Evolutionary conservation across 2,329 filamentous ascomycete species (phyloP).

Genomic region (Tolypocladium pustulatum): DNA sequence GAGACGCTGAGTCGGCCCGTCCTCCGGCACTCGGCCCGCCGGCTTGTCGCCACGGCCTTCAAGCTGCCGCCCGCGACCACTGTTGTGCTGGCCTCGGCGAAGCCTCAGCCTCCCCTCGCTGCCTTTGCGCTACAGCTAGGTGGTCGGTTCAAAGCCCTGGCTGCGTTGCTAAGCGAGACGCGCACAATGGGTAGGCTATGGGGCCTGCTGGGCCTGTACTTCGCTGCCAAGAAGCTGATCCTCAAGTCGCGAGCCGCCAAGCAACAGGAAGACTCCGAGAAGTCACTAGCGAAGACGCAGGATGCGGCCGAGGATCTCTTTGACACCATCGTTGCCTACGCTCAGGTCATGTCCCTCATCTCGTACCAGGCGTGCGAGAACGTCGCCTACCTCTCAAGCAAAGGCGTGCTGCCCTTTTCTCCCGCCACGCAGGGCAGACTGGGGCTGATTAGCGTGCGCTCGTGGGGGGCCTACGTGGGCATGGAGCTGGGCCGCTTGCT

Average conservation of each 20-base stretch:
- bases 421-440: constrained; percentile 48
- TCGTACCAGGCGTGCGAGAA: constrained; percentile 78
- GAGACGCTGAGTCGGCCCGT: constrained; percentile 44
- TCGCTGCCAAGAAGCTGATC: constrained; percentile 48
- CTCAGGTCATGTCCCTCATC: constrained; percentile 58
- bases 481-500: constrained; percentile 62
- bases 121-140: constrained; percentile 38
- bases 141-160: constrained; percentile 47
- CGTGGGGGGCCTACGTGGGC: constrained; percentile 70
- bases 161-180: constrained; percentile 57
- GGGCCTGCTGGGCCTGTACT: constrained; percentile 64
- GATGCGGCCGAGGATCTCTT: constrained; percentile 21
- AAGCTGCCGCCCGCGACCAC: constrained; percentile 40
- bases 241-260: constrained; percentile 15
- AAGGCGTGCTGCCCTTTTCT: constrained; percentile 55
- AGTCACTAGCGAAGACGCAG: constrained; percentile 23
- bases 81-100: constrained; percentile 28
- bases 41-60: constrained; percentile 41
- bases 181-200: constrained; percentile 68
- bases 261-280: constrained; percentile 16
- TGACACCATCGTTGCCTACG: constrained; percentile 45
- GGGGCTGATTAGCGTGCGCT: constrained; percentile 63
- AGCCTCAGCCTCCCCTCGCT: constrained; percentile 25
- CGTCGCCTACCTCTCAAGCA: constrained; percentile 62
- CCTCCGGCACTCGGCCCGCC: constrained; percentile 39